These are phyloP conservation scores for Hebeloma cylindrosporum DNA, from an alignment of 768 basidiomycete genomes.

Conservation along the genomic window DNA sequence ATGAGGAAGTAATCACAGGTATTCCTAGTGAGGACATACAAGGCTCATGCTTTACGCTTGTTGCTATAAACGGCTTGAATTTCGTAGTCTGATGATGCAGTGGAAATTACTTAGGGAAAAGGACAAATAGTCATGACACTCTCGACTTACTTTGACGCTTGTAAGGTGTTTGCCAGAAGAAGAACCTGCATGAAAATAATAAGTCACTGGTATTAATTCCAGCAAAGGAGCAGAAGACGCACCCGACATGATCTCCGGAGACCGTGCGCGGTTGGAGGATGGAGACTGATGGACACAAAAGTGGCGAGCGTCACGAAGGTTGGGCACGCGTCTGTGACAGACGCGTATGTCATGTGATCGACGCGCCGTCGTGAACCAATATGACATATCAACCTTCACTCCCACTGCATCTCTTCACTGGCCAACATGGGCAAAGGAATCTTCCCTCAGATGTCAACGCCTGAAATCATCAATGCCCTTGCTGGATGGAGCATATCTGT, in stretches of 20 bases:
- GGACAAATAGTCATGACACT: neutral
- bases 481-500: conserved; percentile 68
- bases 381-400: neutral
- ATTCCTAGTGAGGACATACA: neutral
- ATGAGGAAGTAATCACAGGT: neutral
- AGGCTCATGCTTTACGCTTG: conserved; percentile 3
- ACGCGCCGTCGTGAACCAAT: conserved; percentile 14
- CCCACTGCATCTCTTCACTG: neutral
- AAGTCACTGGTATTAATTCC: too few species aligned
- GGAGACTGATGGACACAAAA: too few species aligned
- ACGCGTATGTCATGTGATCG: conserved; percentile 28
- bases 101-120: neutral
- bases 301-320: too few species aligned
- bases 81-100: conserved; percentile 19
- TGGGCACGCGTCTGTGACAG: conserved; percentile 18
- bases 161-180: too few species aligned
- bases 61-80: conserved; percentile 19
- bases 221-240: too few species aligned
- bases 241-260: too few species aligned
- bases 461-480: conserved; percentile 66
- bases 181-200: too few species aligned
- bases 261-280: too few species aligned
- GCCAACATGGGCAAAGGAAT: conserved; percentile 46
- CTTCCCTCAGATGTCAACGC: conserved; percentile 64
- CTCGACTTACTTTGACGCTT: too few species aligned